phyloP scores from a whole-genome alignment of 2,329 filamentous ascomycete species.

The Neonectria hederae region DNA sequence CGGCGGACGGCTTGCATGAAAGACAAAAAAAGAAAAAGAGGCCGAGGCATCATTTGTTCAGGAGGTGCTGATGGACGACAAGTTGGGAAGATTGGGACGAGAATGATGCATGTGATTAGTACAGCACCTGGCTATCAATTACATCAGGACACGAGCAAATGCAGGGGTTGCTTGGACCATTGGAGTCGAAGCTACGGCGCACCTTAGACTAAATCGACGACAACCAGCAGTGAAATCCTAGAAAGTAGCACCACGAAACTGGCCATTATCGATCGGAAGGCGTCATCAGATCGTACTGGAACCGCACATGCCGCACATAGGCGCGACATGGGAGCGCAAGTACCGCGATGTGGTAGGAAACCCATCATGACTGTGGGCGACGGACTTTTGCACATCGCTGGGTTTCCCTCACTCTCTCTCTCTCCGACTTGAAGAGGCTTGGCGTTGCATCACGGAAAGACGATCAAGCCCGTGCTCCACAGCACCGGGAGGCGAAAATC shows the following conservation, averaged over 20 bases:
- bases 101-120: not conserved
- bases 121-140: not conserved
- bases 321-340: not conserved
- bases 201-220: not conserved
- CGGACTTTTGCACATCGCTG: not conserved
- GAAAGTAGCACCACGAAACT: constrained; percentile 14
- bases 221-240: not conserved
- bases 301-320: not conserved
- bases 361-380: not conserved
- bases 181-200: not conserved
- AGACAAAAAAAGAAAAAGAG: not conserved
- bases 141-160: not conserved
- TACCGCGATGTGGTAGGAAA: not conserved
- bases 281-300: constrained; percentile 5
- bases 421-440: not conserved
- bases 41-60: not conserved
- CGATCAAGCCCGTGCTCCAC: constrained; percentile 18
- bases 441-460: not conserved
- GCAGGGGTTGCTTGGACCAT: not conserved
- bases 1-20: not conserved
- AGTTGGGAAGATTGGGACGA: not conserved
- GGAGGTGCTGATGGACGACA: not conserved
- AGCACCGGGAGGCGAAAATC: constrained; percentile 31
- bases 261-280: constrained; percentile 10
- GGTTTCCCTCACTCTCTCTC: not conserved